Evolutionary conservation across 352 stramenopile genomes (phyloP), one percentile per base, ranked within the genome.

Genomic region (Pythium utonaiense): DNA sequence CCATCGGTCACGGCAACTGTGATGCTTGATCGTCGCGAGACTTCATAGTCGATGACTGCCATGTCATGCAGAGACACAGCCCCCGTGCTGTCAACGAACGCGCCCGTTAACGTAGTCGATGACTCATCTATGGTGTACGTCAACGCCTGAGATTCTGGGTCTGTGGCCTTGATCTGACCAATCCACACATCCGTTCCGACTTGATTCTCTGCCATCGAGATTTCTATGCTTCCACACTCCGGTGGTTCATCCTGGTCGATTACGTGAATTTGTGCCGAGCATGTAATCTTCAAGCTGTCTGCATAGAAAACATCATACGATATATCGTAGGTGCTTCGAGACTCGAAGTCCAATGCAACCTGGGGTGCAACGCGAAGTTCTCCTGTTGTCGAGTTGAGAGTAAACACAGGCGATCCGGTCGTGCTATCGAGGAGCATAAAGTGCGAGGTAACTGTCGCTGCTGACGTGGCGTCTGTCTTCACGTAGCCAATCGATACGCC

Each of bases 181-280:
- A 74, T 6, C 17, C 58, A 33, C 8, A 63, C 52, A 25, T 71
- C 45, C 17, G 7, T 52, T 17, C 31, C 57, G 22, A 48, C 44
- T 52, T 63, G 31, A 27, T 85, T 83, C 54, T 85, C 78, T 5
- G 55, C 38, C 17, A 85, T 14, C 9, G 54, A 25, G 3, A 61
- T 27, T 16, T 61, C 57, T 28, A 77, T 38, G 10, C 17, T 8
- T 12, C 10, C n/a, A 27, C 78, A 88, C 16, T 25, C 41, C 9
- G 78, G 78, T 17, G 78, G 65, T 28, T 88, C 78, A 53, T 85
- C 69, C 36, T 83, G 64, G 48, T 88, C 65, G 21, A 83, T 44
- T 22, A 88, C 64, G 3, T 62, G 55, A 24, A 88, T 55, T 16
- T 56, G 38, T 9, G 77, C 44, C 14, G 61, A 51, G 21, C 78